Base-by-base conservation (phyloP, 1,284 basidiomycete genomes). In the Cryptococcus deneoformans region DNA sequence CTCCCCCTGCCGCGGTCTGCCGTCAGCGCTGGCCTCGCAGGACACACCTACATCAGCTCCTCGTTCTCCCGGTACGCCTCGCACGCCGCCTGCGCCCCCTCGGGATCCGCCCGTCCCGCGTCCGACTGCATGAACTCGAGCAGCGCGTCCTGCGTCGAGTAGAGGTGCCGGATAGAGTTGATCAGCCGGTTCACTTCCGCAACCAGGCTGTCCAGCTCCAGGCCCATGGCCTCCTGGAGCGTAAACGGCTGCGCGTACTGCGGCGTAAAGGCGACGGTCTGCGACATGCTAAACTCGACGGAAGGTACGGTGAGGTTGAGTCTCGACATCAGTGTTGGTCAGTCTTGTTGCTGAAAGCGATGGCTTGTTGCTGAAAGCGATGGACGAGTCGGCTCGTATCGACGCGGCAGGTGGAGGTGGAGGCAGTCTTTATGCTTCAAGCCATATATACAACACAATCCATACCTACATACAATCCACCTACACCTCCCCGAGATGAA, bases 141-240 rank as follows among this genome's bases (percentile, higher is more conserved):
- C 20, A 92, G 77, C 54, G 84, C 79, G 2, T 75, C 68, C 70
- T 91, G 89, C 2, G 89, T 88, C 50, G 80, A 76, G 58, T 77
- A 78, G 44, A 92, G 77, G 64, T 85, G 87, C 42, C 73, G 63
- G 50, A 92, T 75, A 10, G 89, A 91, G 68, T 89, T 86, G 63
- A 85, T 82, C 14, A 92, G 79, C 48, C 90, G 84, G 36, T 83
- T 74, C 52, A 91, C 88, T 72, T 92, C 89, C 91, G 50, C 85
- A 50, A 83, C 83, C 52, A 89, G 87, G 9, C 85, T 81, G 20
- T 82, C 73, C 3, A 87, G 82, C 63, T 89, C 87, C 50, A 91
- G 79, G 16, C 75, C 76, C 42, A 83, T 77, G 0, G 87, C 89
- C 68, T 91, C 83, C 50, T 78, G 73, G 34, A 89, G 73, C 5